Conservation (phyloP, 305 asterid genomes). For the Coffea humblotiana region DNA sequence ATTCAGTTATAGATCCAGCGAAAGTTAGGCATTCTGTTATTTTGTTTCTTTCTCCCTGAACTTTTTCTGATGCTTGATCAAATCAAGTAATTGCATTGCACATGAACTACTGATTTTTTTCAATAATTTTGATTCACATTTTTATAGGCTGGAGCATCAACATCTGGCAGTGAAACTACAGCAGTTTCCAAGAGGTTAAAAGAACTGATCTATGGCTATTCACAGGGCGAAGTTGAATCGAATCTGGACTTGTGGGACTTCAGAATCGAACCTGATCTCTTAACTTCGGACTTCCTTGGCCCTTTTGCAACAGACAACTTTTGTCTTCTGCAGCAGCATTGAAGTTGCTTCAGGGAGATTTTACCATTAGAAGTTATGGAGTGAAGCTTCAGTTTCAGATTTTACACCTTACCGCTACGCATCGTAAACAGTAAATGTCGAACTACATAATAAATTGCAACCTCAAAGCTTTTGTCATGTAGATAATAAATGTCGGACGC, state of each 20-base stretch:
- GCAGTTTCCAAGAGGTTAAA: constrained; percentile 30
- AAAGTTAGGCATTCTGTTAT: background rate
- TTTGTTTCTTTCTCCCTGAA: too few relatives aligned
- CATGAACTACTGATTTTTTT: background rate
- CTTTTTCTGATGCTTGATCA: background rate
- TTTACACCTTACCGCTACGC: background rate
- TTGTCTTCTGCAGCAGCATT: background rate
- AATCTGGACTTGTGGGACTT: constrained; percentile 35
- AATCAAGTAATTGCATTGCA: background rate
- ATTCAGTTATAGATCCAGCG: background rate
- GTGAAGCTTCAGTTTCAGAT: background rate
- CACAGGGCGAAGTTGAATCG: constrained; percentile 29
- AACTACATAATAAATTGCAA: background rate
- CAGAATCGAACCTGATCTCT: constrained; percentile 30
- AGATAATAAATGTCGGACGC: background rate
- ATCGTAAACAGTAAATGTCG: background rate
- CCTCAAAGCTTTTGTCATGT: background rate
- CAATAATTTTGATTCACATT: background rate
- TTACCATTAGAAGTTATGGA: background rate
- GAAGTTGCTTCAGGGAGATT: background rate
- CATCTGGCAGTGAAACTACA: constrained; percentile 17
- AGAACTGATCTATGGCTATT: constrained; percentile 31
- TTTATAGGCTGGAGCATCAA: constrained; percentile 28
- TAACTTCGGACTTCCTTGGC: constrained; percentile 26
- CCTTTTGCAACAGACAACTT: constrained; percentile 9